Evolutionary conservation across 176 grass and related monocot genomes (phyloP), one percentile per base, ranked within the genome.

Genomic region (Ensete ventricosum): DNA sequence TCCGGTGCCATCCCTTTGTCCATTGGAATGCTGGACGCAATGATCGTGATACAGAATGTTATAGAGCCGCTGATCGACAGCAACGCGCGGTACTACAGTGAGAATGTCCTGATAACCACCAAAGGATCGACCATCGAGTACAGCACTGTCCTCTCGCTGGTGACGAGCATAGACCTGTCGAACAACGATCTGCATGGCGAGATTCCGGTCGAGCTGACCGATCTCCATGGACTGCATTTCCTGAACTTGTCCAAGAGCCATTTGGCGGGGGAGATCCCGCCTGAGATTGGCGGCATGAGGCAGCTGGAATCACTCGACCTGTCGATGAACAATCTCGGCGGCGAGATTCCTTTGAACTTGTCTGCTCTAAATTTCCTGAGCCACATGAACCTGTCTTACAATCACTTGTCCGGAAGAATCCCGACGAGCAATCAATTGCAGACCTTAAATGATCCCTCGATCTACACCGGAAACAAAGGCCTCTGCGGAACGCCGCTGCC

Each of bases 291-390:
- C 14, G 3, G 1, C 1, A 21, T 76, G 55, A 0, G 11, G n/a
- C 11, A 21, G 11, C 7, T 76, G 17, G 58, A 76, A 50, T 76
- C 74, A 52, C 43, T 76, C 14, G 59, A 76, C 52, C 58, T 76
- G 3, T 76, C 74, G 11, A 1, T 23, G 29, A 76, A 76, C 14
- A 64, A 76, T 64, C 11, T 76, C 16, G 14, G 34, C 13, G 59
- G 74, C 1, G 24, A 13, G 19, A 25, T 76, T 17, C 59, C 59
- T 9, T 3, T 3, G 14, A 25, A 2, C 9, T 14, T 76, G 1
- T 51, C 48, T 9, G 12, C 8, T 1, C 12, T 64, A 59, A 9
- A 63, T 64, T 76, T 52, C 9, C 11, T 64, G 4, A 24, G 10
- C 1, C 9, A 14, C 29, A 51, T 76, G 26, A 76, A 76, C 11